Base-by-base conservation (phyloP, 176 grass and related monocot species). In the Aegilops umbellulata region DNA sequence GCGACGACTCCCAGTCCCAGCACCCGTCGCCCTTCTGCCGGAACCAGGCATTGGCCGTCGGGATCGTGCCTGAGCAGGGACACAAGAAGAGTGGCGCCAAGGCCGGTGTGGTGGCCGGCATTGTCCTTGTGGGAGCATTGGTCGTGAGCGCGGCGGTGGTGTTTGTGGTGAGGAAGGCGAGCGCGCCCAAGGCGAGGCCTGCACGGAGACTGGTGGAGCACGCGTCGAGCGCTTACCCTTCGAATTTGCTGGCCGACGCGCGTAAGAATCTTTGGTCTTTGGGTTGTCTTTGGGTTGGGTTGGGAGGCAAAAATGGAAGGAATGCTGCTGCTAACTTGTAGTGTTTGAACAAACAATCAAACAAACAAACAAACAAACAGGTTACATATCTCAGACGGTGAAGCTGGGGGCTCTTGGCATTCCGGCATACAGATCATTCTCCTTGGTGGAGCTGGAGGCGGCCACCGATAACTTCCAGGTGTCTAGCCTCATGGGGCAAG, bases 41-140 rank as follows among this genome's bases (percentile, higher is more conserved):
- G 87, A 99, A 95, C 71, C 92, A 99, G 71, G 97, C 97, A n/a
- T 73, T 99, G 60, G 97, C 97, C 3, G 97, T 99, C 34, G 97
- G 97, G 25, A 93, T 99, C 36, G 25, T 93, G 79, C 69, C 90
- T 12, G 86, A 69, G 7, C 77, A 86, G 53, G 23, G 74, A 19
- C 66, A 11, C 10, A 81, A 69, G 69, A 88, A 69, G 24, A 62
- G 2, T 53, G 16, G 63, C 23, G 42, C 26, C 3, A 95, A 88
- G 87, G 67, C 71, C 14, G 39, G 72, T 4, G 3, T 88, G 34
- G 72, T 88, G 11, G 42, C 39, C 51, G 85, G 84, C 36, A 16
- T 86, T 19, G 51, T 90, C 2, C 10, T 87, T 64, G 90, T 44
- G 47, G 80, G 49, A 6, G 89, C 91, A 62, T 67, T 80, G 79